Base-by-base conservation (phyloP, 75 land plant genomes). In the Larix kaempferi region DNA sequence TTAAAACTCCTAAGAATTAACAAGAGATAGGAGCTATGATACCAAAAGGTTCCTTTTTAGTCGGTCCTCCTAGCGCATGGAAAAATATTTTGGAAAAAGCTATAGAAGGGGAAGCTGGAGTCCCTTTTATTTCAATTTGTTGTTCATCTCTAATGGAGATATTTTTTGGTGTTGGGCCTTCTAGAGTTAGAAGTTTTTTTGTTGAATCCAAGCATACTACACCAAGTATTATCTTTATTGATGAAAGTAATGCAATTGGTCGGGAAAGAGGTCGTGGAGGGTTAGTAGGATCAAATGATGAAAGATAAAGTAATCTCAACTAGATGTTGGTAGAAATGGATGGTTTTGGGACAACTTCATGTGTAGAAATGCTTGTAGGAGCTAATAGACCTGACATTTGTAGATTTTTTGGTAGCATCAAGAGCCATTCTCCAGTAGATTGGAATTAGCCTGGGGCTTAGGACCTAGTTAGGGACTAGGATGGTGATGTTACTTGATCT, bases 141-240 rank as follows among this genome's bases (percentile, higher is more conserved):
- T 94, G 96, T 84, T 91, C 96, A 55, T 94, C 91, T 80, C 91
- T 94, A 74, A 93, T 93, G 91, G 96, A 93, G 75, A 93, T 93
- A 90, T 93, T 93, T 87, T 93, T 91, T 81, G 96, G 96, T 76
- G n/a, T n/a, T n/a, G n/a, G n/a, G n/a, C n/a, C n/a, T n/a, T n/a
- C n/a, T n/a, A n/a, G n/a, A n/a, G n/a, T 93, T 44, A 87, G 96
- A 54, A 90, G 82, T 74, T 80, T 93, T 74, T 93, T 93, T 82
- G 85, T 86, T 49, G 94, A 91, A 79, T 93, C 96, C n/a, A 85
- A 94, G 74, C 90, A 86, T 19, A 79, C 83, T 86, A 90, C 95
- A 57, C 96, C 96, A 17, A 93, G 96, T 71, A 93, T 93, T 14
- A 64, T 93, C 16, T 93, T 93, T 81, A 93, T 93, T 86, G 96